Percentiles rank a stretch among this genome's conserved stretches.
Evolutionary conservation across 208 protist species (phyloP).

Genomic region (Acanthamoeba healyi): DNA sequence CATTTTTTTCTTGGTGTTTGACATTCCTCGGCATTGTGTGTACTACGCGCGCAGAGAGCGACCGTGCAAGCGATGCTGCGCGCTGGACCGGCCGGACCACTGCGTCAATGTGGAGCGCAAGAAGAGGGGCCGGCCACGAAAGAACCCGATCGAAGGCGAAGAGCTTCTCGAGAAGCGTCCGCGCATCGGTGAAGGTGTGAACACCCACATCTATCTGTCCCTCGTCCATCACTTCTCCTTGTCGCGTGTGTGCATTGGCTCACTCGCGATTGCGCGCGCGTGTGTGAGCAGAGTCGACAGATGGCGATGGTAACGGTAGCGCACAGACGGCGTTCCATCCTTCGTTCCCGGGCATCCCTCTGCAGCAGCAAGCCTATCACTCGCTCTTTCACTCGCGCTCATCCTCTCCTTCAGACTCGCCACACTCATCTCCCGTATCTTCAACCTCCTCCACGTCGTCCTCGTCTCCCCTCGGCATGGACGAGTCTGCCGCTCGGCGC

Average conservation of each 20-base stretch:
- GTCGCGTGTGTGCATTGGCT: too few relatives aligned
- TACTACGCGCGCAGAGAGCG: neutral
- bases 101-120: conserved; percentile 38
- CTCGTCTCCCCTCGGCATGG: neutral
- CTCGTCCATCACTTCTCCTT: neutral
- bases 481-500: neutral
- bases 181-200: neutral
- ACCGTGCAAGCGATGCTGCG: conserved; percentile 22
- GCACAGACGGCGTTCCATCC: neutral
- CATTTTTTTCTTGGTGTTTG: too few relatives aligned
- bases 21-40: neutral
- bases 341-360: neutral
- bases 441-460: neutral
- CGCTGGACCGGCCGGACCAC: conserved; percentile 21
- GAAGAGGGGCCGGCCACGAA: conserved; percentile 26
- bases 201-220: neutral
- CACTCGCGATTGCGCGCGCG: neutral
- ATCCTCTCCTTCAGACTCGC: neutral
- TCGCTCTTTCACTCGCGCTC: neutral
- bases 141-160: conserved; percentile 19
- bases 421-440: neutral
- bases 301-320: neutral
- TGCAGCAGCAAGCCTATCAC: neutral
- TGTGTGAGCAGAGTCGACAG: neutral
- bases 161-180: conserved; percentile 9